Conservation (phyloP, 805 yeast genomes). For the Millerago galiae region DNA sequence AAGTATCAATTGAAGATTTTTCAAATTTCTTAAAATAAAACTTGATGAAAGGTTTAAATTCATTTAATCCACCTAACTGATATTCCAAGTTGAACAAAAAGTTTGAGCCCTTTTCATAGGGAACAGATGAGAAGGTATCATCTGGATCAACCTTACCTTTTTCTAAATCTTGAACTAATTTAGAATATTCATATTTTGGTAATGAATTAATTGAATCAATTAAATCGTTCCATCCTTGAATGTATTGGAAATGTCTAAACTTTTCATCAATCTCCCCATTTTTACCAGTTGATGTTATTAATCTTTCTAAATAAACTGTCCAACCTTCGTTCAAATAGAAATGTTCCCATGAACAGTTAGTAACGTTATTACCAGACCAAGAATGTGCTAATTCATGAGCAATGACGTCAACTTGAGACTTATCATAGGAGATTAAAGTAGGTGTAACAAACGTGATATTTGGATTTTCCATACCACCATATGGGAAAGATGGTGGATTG, state of each 20-base stretch:
- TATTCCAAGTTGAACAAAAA: slow-evolving; percentile 70
- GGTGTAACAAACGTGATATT: slow-evolving; percentile 89
- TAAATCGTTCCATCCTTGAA: slow-evolving; percentile 85
- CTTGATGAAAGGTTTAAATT: slow-evolving; percentile 75
- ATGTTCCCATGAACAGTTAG: slow-evolving; percentile 89
- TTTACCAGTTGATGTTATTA: slow-evolving; percentile 41
- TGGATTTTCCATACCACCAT: slow-evolving; percentile 95
- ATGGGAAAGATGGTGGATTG: slow-evolving; percentile 72
- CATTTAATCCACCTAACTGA: slow-evolving; percentile 53
- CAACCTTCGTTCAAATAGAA: slow-evolving; percentile 95
- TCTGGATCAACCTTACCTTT: slow-evolving; percentile 71
- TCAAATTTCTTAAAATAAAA: slow-evolving; percentile 67
- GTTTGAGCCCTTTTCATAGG: slow-evolving; percentile 87
- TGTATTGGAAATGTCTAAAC: slow-evolving; percentile 71
- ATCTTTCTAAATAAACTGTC: slow-evolving; percentile 87
- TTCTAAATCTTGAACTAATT: slow-evolving; percentile 64
- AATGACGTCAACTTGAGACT: slow-evolving; percentile 80
- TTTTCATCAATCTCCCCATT: slow-evolving; percentile 65
- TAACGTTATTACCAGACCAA: slow-evolving; percentile 88
- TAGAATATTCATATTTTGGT: slow-evolving; percentile 51
- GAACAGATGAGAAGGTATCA: slow-evolving; percentile 81
- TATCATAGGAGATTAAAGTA: slow-evolving; percentile 76
- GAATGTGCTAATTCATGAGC: slow-evolving; percentile 93
- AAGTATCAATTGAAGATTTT: slow-evolving; percentile 70
- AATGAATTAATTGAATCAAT: slow-evolving; percentile 59